Base-by-base conservation (phyloP, 2,329 filamentous ascomycete species). In the Talaromyces sp. region DNA sequence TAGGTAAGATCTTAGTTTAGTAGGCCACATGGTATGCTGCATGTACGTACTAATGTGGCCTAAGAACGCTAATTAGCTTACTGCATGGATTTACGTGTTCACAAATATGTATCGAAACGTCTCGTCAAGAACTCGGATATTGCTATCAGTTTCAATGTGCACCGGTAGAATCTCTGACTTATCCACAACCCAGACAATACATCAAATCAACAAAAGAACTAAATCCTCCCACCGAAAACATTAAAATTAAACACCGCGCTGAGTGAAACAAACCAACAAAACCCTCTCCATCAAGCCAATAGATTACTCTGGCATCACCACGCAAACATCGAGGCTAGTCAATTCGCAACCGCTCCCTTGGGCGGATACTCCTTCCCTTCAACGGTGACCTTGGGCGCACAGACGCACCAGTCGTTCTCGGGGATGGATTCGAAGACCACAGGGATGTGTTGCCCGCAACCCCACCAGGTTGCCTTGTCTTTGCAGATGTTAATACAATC, bases 401-500 rank as follows among this genome's bases (percentile, higher is more conserved):
- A 69, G 24, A 49, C 41, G 54, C 68, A 68, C 59, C 67, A 65
- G 10, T 69, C 60, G n/a, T 60, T 19, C 16, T 66, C 50, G 8
- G 65, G 67, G 41, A 68, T 52, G 14, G 57, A n/a, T 43, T 68
- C 68, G 24, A 69, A 64, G 27, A 67, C 68, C 65, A 58, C 63
- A 22, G 67, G 63, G 47, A 68, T 64, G 43, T 69, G 68, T 10
- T 62, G 60, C 27, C 67, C 67, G 57, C 68, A 68, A 33, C 68
- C 68, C 60, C 62, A 67, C 68, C 67, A 69, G 63, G 63, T 69
- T 22, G 62, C 39, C 62, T 67, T 69, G 47, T 69, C 68, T 69
- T 50, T 45, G n/a, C 14, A 6, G 8, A 22, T 35, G 61, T 64
- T 24, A 59, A 41, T 43, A 62, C 31, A 14, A 41, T 39, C 19